Conservation (phyloP, 2,329 filamentous ascomycete species). For the Orbilia blumenaviensis region DNA sequence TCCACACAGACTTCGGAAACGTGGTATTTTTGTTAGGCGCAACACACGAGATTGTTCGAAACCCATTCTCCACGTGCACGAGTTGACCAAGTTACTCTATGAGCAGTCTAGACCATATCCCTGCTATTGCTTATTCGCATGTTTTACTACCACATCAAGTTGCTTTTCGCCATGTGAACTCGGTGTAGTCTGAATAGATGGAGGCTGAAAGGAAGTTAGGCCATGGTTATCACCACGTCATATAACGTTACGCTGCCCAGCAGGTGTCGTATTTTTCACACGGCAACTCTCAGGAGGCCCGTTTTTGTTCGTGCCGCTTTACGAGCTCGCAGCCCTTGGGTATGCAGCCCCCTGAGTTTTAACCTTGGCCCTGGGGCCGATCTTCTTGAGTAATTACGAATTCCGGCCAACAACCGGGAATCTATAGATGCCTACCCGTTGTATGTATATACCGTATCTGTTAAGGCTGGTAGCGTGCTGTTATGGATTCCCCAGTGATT, state of each 20-base stretch:
- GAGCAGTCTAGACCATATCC: too few species aligned
- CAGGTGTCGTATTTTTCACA: neutral
- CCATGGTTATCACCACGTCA: neutral
- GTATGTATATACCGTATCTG: too few species aligned
- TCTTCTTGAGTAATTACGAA: neutral
- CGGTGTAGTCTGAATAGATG: too few species aligned
- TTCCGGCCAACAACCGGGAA: neutral
- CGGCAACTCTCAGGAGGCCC: neutral
- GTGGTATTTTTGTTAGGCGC: constrained; percentile 37
- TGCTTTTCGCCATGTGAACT: too few species aligned
- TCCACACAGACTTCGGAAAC: neutral
- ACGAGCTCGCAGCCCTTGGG: neutral
- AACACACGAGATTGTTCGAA: constrained; percentile 12
- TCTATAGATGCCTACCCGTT: too few species aligned
- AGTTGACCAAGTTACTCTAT: too few species aligned
- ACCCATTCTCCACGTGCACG: too few species aligned
- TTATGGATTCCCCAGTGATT: too few species aligned
- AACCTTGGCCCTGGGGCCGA: neutral
- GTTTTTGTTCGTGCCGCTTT: neutral
- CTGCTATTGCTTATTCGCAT: too few species aligned
- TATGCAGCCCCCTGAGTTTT: neutral
- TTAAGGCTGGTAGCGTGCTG: too few species aligned
- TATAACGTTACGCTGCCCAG: neutral
- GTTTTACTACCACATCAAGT: too few species aligned
- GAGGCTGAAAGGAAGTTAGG: too few species aligned